Evolutionary conservation across 192 early-diverging fungal genomes (phyloP).

Genomic region (Entomortierella beljakovae): DNA sequence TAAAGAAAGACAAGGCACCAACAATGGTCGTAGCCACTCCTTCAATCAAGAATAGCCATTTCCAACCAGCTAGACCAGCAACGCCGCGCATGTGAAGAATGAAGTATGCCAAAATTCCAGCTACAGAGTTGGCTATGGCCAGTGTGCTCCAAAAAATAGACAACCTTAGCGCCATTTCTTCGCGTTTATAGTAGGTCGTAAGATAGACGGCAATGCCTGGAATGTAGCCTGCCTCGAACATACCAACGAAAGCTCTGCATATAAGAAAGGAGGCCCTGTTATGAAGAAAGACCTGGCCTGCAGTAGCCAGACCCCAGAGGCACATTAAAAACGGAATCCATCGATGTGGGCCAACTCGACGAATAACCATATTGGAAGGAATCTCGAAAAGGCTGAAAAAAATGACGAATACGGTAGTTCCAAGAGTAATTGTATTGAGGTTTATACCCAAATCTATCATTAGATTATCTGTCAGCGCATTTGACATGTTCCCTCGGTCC

Average conservation of each 20-base stretch:
- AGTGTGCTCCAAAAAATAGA: conserved; percentile 64
- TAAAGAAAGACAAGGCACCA: conserved; percentile 64
- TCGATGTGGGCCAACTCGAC: conserved; percentile 59
- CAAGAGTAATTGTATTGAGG: conserved; percentile 58
- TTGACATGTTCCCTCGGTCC: conserved; percentile 60
- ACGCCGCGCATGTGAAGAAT: conserved; percentile 66
- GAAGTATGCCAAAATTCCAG: conserved; percentile 66
- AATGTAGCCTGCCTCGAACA: conserved; percentile 66
- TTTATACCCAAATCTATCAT: conserved; percentile 54
- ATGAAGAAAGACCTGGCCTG: conserved; percentile 46
- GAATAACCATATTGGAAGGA: conserved; percentile 63
- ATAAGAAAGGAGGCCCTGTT: conserved; percentile 56
- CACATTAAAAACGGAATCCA: conserved; percentile 66
- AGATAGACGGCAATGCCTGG: conserved; percentile 62
- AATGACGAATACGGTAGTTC: conserved; percentile 60
- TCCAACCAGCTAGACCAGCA: conserved; percentile 69
- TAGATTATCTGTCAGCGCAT: conserved; percentile 62
- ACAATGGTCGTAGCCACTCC: conserved; percentile 65
- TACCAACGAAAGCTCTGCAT: conserved; percentile 61
- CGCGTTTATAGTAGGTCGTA: conserved; percentile 63
- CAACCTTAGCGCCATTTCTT: conserved; percentile 61
- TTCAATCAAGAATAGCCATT: conserved; percentile 76
- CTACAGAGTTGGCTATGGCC: conserved; percentile 62
- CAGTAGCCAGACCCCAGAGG: conserved; percentile 41
- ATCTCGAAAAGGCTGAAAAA: conserved; percentile 60